A percentile compares a stretch with the other conserved stretches of the same genome.
phyloP scores from a whole-genome alignment of 345 rosid genomes.

The Pelargonium nanum region DNA sequence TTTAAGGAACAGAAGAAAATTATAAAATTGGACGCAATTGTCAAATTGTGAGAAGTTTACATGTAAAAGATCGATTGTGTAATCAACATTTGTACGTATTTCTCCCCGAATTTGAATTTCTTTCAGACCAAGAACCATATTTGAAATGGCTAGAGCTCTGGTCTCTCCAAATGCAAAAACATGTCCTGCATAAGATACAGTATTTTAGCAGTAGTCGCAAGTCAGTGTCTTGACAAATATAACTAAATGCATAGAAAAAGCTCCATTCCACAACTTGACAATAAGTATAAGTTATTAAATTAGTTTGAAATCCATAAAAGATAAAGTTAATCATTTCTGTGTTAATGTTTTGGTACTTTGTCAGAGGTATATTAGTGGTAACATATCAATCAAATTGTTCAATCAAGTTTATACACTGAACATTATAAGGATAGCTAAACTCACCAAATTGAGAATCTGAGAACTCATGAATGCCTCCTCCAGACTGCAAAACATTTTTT shows the following conservation, averaged over 20 bases:
- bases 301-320: too few relatives aligned
- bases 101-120: slow-evolving; percentile 99
- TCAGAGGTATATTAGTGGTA: not conserved
- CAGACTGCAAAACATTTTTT: slow-evolving; percentile 52
- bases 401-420: not conserved
- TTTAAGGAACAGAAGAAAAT: not conserved
- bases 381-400: not conserved
- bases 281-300: too few relatives aligned
- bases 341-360: not conserved
- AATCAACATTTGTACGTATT: slow-evolving; percentile 94
- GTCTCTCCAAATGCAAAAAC: slow-evolving; percentile 97
- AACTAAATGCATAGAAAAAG: not conserved
- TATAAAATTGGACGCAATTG: not conserved
- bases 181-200: slow-evolving; percentile 49
- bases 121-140: slow-evolving; percentile 98
- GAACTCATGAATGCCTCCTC: slow-evolving; percentile 99
- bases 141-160: slow-evolving; percentile 94
- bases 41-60: slow-evolving; percentile 22
- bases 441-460: slow-evolving; percentile 99
- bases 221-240: not conserved
- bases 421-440: slow-evolving; percentile 13
- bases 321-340: not conserved
- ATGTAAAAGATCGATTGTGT: slow-evolving; percentile 90
- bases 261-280: not conserved
- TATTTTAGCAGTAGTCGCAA: not conserved